These are phyloP conservation scores for Fusarium praegraminearum DNA, from an alignment of 2,329 filamentous ascomycete species.

Conservation along the genomic window DNA sequence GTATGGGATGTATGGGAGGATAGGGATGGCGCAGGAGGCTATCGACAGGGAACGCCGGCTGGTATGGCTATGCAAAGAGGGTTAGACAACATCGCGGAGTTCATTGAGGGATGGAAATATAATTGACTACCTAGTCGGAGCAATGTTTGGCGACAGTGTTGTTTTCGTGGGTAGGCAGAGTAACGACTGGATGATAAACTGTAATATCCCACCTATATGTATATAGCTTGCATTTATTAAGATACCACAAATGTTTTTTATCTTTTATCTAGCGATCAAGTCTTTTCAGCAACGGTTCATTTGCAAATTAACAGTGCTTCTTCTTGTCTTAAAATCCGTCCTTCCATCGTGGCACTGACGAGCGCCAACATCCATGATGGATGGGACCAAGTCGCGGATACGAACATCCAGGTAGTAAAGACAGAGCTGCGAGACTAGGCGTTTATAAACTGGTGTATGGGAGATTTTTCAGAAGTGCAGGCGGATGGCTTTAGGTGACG, in stretches of 20 bases:
- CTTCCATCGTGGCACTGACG: neutral
- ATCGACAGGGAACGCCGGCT: constrained; percentile 48
- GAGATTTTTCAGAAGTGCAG: neutral
- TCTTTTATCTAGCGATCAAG: neutral
- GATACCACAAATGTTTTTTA: constrained; percentile 42
- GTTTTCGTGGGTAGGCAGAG: constrained; percentile 1
- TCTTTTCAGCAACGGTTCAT: neutral
- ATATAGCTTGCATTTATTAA: constrained; percentile 17
- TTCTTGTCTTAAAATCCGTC: neutral
- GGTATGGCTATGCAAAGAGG: constrained; percentile 47
- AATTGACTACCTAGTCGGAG: constrained; percentile 31
- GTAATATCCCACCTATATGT: constrained; percentile 20
- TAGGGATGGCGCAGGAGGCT: constrained; percentile 41
- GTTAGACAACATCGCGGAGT: constrained; percentile 45
- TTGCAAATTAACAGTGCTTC: neutral
- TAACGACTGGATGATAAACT: constrained; percentile 16
- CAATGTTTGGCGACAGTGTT: constrained; percentile 21
- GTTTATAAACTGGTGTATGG: constrained; percentile 7
- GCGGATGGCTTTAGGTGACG: constrained; percentile 17
- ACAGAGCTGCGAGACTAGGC: neutral
- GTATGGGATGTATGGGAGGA: constrained; percentile 49
- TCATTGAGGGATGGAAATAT: constrained; percentile 48
- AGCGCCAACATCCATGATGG: neutral
- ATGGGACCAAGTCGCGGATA: constrained; percentile 11
- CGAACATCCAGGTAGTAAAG: neutral